These are phyloP conservation scores for Syzygium aromaticum DNA, from an alignment of 345 rosid genomes.

Conservation along the genomic window DNA sequence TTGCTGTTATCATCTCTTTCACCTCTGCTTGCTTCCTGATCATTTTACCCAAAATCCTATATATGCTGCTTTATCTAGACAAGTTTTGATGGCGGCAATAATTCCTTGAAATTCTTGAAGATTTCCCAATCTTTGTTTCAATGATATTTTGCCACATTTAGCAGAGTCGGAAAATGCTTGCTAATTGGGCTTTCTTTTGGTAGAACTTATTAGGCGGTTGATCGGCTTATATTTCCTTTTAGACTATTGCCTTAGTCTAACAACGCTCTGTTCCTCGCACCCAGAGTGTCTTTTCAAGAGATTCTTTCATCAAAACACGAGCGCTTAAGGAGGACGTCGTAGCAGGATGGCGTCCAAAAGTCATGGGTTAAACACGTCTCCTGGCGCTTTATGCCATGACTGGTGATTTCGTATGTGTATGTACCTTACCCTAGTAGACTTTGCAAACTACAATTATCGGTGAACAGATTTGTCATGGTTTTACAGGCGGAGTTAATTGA, in stretches of 20 bases:
- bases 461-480: neutral
- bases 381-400: neutral
- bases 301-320: conserved; percentile 59
- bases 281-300: conserved; percentile 71
- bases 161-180: neutral
- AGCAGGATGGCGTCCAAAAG: conserved; percentile 93
- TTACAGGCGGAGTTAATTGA: neutral
- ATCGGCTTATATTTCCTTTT: neutral
- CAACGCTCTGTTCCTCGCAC: neutral
- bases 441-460: neutral
- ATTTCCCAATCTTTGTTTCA: neutral
- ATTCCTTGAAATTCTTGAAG: neutral
- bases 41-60: neutral
- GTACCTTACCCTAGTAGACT: neutral
- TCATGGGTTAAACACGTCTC: conserved; percentile 33
- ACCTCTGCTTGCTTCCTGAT: neutral
- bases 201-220: neutral
- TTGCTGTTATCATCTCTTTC: neutral
- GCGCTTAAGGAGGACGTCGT: conserved; percentile 75
- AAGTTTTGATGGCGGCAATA: neutral
- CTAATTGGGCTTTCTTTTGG: neutral
- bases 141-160: neutral
- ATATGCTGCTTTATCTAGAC: neutral
- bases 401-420: neutral
- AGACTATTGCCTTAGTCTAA: neutral